Conservation (phyloP, 148 eudicot genomes). For the Polygonum aviculare region DNA sequence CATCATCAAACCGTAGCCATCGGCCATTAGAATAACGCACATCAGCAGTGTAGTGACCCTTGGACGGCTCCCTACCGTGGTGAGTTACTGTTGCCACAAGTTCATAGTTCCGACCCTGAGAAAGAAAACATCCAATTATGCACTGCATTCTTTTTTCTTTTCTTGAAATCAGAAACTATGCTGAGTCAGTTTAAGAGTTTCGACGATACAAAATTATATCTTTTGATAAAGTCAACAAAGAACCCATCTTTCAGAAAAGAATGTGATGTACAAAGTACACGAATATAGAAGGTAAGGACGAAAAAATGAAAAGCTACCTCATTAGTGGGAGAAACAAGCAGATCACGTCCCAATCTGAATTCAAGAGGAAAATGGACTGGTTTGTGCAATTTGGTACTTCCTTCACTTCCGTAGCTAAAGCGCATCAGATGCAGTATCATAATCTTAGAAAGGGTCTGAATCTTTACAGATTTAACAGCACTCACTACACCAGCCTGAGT, state of each 20-base stretch:
- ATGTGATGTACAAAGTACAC: not conserved
- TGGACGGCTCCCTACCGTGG: constrained; percentile 87
- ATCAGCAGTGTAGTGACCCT: constrained; percentile 96
- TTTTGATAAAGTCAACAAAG: not conserved
- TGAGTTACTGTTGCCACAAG: constrained; percentile 92
- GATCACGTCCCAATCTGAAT: constrained; percentile 59
- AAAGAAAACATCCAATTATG: not conserved
- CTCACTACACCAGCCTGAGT: constrained; percentile 69
- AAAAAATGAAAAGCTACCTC: constrained; percentile 36
- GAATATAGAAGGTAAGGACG: not conserved
- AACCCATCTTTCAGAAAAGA: not conserved
- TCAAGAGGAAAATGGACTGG: constrained; percentile 78
- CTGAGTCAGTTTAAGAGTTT: too few species aligned
- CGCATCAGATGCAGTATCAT: constrained; percentile 94
- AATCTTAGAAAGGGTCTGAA: constrained; percentile 70
- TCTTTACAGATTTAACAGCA: constrained; percentile 79
- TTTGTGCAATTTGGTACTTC: constrained; percentile 84
- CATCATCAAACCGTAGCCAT: constrained; percentile 92
- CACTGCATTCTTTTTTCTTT: too few species aligned
- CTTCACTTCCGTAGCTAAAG: constrained; percentile 79
- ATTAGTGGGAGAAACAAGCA: constrained; percentile 55
- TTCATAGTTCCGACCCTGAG: constrained; percentile 69
- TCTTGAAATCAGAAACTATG: too few species aligned
- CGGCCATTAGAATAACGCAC: constrained; percentile 55
- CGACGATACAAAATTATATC: too few species aligned